Evolutionary conservation across 1,284 basidiomycete genomes (phyloP).

Genomic region (Exobasidium cylindrosporum): DNA sequence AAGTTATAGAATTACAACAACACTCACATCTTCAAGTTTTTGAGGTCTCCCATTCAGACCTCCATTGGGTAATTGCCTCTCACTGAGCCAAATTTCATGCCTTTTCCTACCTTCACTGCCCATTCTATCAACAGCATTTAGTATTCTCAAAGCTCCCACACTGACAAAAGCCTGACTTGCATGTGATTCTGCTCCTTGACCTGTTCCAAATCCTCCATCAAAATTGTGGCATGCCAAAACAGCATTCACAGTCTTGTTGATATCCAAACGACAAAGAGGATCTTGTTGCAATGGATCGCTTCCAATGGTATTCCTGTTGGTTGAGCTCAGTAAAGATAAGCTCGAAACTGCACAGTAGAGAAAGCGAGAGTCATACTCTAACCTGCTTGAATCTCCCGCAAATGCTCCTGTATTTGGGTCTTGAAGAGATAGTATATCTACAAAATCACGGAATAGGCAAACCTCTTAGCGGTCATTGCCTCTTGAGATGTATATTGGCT

Average conservation of each 20-base stretch:
- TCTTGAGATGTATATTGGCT: not conserved
- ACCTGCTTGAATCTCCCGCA: slow-evolving; percentile 75
- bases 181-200: slow-evolving; percentile 84
- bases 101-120: slow-evolving; percentile 54
- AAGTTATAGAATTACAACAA: slow-evolving; percentile 59
- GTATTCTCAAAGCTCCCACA: slow-evolving; percentile 78
- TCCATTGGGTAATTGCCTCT: slow-evolving; percentile 86
- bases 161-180: slow-evolving; percentile 89
- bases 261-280: slow-evolving; percentile 54
- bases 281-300: not conserved
- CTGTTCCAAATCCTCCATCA: slow-evolving; percentile 88
- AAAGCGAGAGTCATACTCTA: slow-evolving; percentile 90
- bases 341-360: slow-evolving; percentile 79
- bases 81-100: slow-evolving; percentile 86
- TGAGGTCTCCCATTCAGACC: slow-evolving; percentile 94
- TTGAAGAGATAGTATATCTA: slow-evolving; percentile 79
- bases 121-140: slow-evolving; percentile 68
- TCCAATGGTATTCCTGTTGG: not conserved
- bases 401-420: slow-evolving; percentile 71
- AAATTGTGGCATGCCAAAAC: slow-evolving; percentile 80
- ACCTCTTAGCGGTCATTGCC: not conserved
- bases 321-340: slow-evolving; percentile 68
- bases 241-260: slow-evolving; percentile 67
- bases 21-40: slow-evolving; percentile 80
- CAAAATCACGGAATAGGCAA: not conserved